Conservation (phyloP, 2,329 filamentous ascomycete genomes). For the Aspergillus novofumigatus region DNA sequence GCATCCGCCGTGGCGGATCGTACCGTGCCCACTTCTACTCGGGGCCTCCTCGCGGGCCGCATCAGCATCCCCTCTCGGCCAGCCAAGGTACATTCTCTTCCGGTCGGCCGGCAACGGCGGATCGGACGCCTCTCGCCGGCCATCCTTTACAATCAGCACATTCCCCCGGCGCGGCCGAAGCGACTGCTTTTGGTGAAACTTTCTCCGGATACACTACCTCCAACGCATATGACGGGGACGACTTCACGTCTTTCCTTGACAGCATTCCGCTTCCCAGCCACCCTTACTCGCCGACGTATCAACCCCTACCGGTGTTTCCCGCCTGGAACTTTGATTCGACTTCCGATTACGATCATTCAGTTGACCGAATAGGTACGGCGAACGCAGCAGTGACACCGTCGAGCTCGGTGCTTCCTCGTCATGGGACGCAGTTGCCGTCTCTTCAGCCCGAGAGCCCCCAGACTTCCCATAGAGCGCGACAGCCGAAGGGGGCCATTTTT, state of each 20-base stretch:
- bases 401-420: conserved; percentile 29
- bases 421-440: conserved; percentile 31
- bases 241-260: conserved; percentile 34
- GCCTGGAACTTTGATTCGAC: conserved; percentile 20
- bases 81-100: conserved; percentile 10
- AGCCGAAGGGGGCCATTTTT: conserved; percentile 25
- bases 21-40: conserved; percentile 9
- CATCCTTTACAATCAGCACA: conserved; percentile 4
- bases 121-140: conserved; percentile 11
- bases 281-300: conserved; percentile 30
- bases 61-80: conserved; percentile 6
- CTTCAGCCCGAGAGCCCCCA: conserved; percentile 30
- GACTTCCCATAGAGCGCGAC: conserved; percentile 19
- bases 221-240: conserved; percentile 25
- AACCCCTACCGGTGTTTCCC: conserved; percentile 31
- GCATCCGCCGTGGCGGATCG: conserved; percentile 26
- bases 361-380: conserved; percentile 12
- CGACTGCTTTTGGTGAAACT: conserved; percentile 18
- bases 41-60: not conserved
- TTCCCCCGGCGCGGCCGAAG: conserved; percentile 11
- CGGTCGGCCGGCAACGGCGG: conserved; percentile 4
- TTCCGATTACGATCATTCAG: conserved; percentile 22
- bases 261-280: conserved; percentile 32
- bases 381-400: conserved; percentile 20
- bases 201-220: conserved; percentile 21